phyloP scores from a whole-genome alignment of 1,284 basidiomycete species.

The Schizophyllum amplum region DNA sequence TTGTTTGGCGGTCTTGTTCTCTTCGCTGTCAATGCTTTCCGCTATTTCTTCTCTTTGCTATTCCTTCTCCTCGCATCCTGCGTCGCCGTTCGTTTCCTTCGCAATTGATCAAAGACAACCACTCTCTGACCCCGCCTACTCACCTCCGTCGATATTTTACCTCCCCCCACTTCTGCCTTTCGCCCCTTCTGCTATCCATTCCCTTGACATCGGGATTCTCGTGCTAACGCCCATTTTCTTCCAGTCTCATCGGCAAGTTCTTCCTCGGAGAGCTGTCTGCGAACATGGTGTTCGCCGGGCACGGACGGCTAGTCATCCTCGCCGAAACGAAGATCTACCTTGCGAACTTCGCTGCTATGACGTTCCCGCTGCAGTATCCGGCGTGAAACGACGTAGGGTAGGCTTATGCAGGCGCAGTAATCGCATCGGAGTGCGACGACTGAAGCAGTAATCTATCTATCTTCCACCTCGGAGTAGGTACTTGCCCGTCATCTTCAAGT shows the following conservation, averaged over 20 bases:
- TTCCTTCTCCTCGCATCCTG: not conserved
- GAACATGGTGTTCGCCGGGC: constrained; percentile 36
- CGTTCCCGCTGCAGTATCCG: constrained; percentile 2
- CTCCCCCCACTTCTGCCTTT: constrained; percentile 6
- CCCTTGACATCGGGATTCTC: no score
- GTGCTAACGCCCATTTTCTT: no score
- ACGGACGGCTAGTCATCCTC: constrained; percentile 11
- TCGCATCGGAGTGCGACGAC: no score
- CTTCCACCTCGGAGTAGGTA: no score
- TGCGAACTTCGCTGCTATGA: constrained; percentile 11
- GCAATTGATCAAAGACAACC: no score
- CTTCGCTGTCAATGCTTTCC: not conserved
- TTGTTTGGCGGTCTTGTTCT: not conserved
- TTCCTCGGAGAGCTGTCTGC: constrained; percentile 51
- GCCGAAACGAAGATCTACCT: constrained; percentile 12
- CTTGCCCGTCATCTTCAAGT: no score
- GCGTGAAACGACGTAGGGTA: no score
- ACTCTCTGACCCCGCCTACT: no score
- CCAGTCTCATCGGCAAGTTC: constrained; percentile 62
- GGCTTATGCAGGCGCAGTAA: no score
- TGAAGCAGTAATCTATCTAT: no score
- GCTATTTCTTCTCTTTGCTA: not conserved
- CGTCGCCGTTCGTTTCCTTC: no score
- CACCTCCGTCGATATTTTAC: constrained; percentile 4
- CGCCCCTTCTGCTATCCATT: not conserved